These are phyloP conservation scores for Tubosaeta brunneosetosa DNA, from an alignment of 768 basidiomycete species.

Conservation along the genomic window DNA sequence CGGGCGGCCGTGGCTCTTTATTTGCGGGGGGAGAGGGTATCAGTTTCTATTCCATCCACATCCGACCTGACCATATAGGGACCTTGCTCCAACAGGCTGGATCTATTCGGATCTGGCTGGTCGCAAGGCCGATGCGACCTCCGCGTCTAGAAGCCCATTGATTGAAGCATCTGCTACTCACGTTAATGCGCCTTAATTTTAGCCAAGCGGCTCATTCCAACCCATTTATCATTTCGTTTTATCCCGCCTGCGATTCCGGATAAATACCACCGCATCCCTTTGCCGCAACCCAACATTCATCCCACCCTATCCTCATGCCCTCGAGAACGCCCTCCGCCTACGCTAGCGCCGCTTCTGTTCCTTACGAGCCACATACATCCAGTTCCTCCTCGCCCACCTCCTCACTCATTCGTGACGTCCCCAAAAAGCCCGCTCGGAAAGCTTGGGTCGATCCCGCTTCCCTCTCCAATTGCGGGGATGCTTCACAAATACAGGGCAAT, in stretches of 20 bases:
- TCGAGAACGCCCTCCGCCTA: slow-evolving; percentile 26
- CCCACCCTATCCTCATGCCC: slow-evolving; percentile 19
- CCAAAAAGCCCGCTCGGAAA: slow-evolving; percentile 27
- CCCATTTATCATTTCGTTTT: slow-evolving; percentile 11
- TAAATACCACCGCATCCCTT: slow-evolving; percentile 26
- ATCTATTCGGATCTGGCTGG: slow-evolving; percentile 18
- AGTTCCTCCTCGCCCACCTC: slow-evolving; percentile 19
- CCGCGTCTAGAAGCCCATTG: slow-evolving; percentile 25
- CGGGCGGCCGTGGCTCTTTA: slow-evolving; percentile 3
- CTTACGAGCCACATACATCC: slow-evolving; percentile 24
- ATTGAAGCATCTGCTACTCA: slow-evolving; percentile 23
- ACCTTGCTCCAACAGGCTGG: slow-evolving; percentile 12
- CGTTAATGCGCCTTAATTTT: slow-evolving; percentile 26
- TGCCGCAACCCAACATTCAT: slow-evolving; percentile 1
- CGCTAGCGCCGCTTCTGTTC: slow-evolving; percentile 24
- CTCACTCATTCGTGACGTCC: slow-evolving; percentile 24
- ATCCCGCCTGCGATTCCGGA: slow-evolving; percentile 11
- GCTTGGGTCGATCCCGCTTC: slow-evolving; percentile 64
- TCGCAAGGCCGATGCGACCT: slow-evolving; percentile 8
- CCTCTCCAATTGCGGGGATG: slow-evolving; percentile 55
- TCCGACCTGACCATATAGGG: slow-evolving; percentile 2
- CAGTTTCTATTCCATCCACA: not conserved
- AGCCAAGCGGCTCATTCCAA: slow-evolving; percentile 22
- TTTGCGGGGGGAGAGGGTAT: no score
- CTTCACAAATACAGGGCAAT: slow-evolving; percentile 57